A percentile compares a stretch with the other conserved stretches of the same genome.
Conservation (phyloP, 108 stramenopile genomes). For the Cylindrotheca closterium region DNA sequence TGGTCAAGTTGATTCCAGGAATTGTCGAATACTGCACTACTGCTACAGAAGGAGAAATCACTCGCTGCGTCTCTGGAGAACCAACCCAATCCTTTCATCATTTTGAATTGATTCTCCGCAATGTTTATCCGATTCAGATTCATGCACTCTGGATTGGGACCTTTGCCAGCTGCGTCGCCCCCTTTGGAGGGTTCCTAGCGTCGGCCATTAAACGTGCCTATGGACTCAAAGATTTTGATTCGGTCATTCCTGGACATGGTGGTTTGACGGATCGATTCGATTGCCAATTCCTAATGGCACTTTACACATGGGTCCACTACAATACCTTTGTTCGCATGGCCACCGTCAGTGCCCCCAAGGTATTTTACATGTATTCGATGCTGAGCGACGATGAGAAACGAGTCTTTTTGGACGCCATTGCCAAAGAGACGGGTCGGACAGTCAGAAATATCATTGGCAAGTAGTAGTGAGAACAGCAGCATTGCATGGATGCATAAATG, state of each 20-base stretch:
- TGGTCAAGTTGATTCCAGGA: conserved; percentile 61
- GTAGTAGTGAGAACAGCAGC: no score
- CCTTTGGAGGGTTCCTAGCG: conserved; percentile 98
- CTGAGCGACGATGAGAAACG: conserved; percentile 36
- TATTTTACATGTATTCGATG: conserved; percentile 81
- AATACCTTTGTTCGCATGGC: conserved; percentile 90
- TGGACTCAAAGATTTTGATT: conserved; percentile 96
- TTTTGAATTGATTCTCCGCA: conserved; percentile 65
- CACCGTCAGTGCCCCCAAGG: conserved; percentile 78
- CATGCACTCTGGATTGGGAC: conserved; percentile 87
- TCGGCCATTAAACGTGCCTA: conserved; percentile 97
- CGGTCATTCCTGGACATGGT: conserved; percentile 96
- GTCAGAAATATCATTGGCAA: no score
- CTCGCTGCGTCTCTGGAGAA: conserved; percentile 60
- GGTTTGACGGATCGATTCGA: conserved; percentile 98
- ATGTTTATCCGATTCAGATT: conserved; percentile 82
- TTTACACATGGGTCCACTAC: conserved; percentile 96
- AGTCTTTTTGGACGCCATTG: conserved; percentile 39
- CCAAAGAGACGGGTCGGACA: background rate
- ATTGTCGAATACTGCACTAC: conserved; percentile 66
- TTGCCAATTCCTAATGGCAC: conserved; percentile 96
- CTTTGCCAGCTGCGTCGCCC: conserved; percentile 92
- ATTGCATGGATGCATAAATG: no score
- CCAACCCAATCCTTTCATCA: conserved; percentile 66
- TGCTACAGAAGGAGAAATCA: conserved; percentile 3